Conservation (phyloP, 345 rosid species). For the Isatis tinctoria region DNA sequence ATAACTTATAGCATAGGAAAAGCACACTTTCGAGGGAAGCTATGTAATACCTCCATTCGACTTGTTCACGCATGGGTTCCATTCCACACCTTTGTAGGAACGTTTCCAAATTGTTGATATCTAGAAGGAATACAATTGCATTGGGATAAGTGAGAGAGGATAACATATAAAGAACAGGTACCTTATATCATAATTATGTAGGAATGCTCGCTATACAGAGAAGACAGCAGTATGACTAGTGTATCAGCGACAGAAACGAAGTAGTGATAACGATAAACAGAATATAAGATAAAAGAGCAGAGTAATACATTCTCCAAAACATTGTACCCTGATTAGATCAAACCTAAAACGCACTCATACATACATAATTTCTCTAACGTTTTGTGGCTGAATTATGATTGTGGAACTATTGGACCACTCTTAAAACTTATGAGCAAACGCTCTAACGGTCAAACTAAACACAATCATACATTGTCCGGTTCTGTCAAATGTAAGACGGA, state of each 20-base stretch:
- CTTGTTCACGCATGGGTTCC: constrained; percentile 73
- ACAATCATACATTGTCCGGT: too few relatives aligned
- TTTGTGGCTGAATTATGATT: background rate
- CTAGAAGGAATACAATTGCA: constrained; percentile 37
- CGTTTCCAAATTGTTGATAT: constrained; percentile 86
- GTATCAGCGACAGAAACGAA: background rate
- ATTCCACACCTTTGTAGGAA: constrained; percentile 63
- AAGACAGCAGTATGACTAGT: background rate
- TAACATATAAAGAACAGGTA: too few relatives aligned
- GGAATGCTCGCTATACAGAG: background rate
- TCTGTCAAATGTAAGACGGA: background rate
- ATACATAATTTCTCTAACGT: too few relatives aligned
- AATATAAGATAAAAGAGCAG: background rate
- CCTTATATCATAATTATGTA: background rate
- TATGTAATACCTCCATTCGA: constrained; percentile 61
- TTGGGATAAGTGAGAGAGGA: background rate
- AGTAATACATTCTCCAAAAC: background rate
- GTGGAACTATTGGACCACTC: background rate
- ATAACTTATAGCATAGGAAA: background rate
- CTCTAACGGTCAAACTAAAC: too few relatives aligned
- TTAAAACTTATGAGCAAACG: background rate
- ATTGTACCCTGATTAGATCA: background rate
- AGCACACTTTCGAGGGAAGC: background rate
- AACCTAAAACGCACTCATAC: background rate
- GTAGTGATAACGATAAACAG: background rate